Evolutionary conservation across 2,329 filamentous ascomycete genomes (phyloP), one percentile per base, ranked within the genome.

Genomic region (Colletotrichum tanaceti): DNA sequence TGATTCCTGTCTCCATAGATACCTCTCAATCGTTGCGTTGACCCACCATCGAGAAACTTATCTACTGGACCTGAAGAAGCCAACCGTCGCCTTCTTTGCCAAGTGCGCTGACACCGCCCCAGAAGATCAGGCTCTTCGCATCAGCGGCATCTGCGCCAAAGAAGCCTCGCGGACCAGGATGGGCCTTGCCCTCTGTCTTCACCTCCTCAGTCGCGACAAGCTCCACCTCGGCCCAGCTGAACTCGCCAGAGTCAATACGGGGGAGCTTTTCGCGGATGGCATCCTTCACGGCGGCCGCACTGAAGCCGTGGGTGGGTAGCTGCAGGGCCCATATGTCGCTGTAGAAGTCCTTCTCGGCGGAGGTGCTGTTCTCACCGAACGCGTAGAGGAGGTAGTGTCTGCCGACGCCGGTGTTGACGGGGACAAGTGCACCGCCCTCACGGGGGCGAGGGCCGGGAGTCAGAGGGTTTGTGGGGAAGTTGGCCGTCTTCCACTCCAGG

Each of bases 301-400:
- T 83, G 41, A 80, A 77, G 2, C 78, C 78, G 38, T 82, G 80
- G 0, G 84, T 78, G 3, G 83, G 81, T 4, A 88, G 76, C 73
- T 87, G 85, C 65, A 87, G 79, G 1, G 83, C 79, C 85, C 85
- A 87, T 4, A 87, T 79, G 68, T 87, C 85, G 50, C 77, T 78
- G 54, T 76, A 75, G 10, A 73, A 71, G 6, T 70, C 74, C 9
- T 73, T 65, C 10, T 71, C 73, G 18, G 65, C 62, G 0, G 58
- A 57, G 5, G 52, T 65, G 46, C 79, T 77, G n/a, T 69, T 43
- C 22, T 61, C 41, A 7, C 86, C 85, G 16, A 86, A 82, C 63
- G 87, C 75, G 47, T 85, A 83, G 2, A 87, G 75, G 0, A 88
- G 78, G 72, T 86, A 87, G 47, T 83, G 77, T 11, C 86, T 79